Evolutionary conservation across 2,329 filamentous ascomycete genomes (phyloP).

Genomic region (Cephalotrichum gorgonifer): DNA sequence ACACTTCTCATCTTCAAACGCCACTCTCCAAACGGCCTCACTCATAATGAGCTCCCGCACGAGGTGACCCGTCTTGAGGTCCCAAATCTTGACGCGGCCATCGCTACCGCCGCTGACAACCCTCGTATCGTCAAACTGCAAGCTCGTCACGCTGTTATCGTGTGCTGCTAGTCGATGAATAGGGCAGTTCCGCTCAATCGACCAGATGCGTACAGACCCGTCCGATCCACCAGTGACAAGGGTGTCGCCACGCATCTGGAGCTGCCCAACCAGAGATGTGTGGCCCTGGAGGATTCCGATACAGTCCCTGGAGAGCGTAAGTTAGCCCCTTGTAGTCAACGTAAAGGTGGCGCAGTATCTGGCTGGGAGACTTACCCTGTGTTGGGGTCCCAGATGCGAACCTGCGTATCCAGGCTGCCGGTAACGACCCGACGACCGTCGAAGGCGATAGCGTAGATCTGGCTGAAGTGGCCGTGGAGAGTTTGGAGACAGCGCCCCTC

Average conservation of each 20-base stretch:
- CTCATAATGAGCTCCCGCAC: constrained; percentile 87
- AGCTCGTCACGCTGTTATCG: constrained; percentile 94
- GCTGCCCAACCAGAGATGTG: constrained; percentile 89
- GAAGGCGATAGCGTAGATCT: constrained; percentile 98
- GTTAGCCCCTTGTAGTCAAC: constrained; percentile 13
- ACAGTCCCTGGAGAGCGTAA: constrained; percentile 45
- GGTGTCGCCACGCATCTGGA: constrained; percentile 91
- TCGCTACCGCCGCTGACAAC: constrained; percentile 95
- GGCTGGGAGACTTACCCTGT: constrained; percentile 54
- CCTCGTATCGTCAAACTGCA: constrained; percentile 92
- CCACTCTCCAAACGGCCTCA: constrained; percentile 94
- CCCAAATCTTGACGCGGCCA: constrained; percentile 98
- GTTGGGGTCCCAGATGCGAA: constrained; percentile 89
- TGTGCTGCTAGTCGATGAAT: constrained; percentile 93
- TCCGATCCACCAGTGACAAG: constrained; percentile 94
- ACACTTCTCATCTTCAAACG: constrained; percentile 96
- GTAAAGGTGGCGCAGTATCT: neutral
- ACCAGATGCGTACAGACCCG: constrained; percentile 94
- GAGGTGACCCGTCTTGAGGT: constrained; percentile 80
- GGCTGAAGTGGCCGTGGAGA: constrained; percentile 88
- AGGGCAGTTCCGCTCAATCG: constrained; percentile 75
- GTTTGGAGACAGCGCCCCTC: constrained; percentile 88
- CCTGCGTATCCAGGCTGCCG: constrained; percentile 90
- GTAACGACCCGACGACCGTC: constrained; percentile 90
- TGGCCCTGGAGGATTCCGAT: constrained; percentile 91